A percentile compares a stretch with the other conserved stretches of the same genome.
Conservation (phyloP, 805 yeast genomes). For the Lipomyces lipofer region DNA sequence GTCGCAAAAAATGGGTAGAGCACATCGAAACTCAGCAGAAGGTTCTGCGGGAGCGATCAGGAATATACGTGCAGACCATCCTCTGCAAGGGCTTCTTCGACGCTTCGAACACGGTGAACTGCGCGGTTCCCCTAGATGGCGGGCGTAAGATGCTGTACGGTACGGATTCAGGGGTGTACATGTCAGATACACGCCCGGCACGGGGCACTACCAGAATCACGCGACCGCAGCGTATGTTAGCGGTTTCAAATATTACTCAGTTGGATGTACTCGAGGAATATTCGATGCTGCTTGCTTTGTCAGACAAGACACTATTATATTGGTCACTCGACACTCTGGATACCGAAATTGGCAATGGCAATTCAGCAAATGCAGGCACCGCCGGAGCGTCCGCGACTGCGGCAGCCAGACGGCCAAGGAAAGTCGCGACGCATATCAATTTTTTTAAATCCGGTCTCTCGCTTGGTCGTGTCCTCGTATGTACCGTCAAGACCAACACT, state of each 20-base stretch:
- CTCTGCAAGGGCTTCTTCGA: slow-evolving; percentile 75
- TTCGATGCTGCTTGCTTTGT: slow-evolving; percentile 72
- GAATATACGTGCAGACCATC: slow-evolving; percentile 75
- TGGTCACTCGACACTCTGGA: slow-evolving; percentile 70
- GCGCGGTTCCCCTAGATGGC: slow-evolving; percentile 92
- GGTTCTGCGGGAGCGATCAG: slow-evolving; percentile 67
- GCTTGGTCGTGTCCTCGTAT: slow-evolving; percentile 81
- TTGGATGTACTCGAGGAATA: slow-evolving; percentile 90
- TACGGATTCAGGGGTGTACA: slow-evolving; percentile 86
- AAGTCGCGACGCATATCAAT: slow-evolving; percentile 80
- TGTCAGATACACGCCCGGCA: slow-evolving; percentile 66
- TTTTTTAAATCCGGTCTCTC: slow-evolving; percentile 93
- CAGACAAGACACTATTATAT: slow-evolving; percentile 79
- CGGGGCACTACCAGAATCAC: slow-evolving; percentile 39
- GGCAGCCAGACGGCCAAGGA: slow-evolving; percentile 62
- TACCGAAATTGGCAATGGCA: slow-evolving; percentile 21
- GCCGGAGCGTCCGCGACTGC: slow-evolving; percentile 43
- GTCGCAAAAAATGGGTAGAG: slow-evolving; percentile 77
- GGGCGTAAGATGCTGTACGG: slow-evolving; percentile 89
- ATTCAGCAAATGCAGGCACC: slow-evolving; percentile 30
- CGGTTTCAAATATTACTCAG: slow-evolving; percentile 78
- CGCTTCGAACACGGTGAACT: slow-evolving; percentile 72
- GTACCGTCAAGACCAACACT: slow-evolving; percentile 82
- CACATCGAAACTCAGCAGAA: slow-evolving; percentile 78
- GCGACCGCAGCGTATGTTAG: slow-evolving; percentile 68